Base-by-base conservation (phyloP, 345 rosid species). In the Capsella bursapastoris region DNA sequence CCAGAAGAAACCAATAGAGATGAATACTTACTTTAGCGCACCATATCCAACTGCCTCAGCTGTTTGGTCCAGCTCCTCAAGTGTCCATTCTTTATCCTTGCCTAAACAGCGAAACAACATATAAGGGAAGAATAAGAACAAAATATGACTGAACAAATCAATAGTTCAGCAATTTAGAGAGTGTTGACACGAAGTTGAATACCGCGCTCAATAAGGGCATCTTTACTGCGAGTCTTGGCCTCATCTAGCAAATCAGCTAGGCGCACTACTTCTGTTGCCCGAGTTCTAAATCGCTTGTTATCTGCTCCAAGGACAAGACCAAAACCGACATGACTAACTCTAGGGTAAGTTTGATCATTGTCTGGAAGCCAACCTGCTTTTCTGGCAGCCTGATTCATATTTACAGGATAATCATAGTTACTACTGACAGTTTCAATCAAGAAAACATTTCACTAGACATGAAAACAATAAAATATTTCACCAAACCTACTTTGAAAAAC, bases 21-120 rank as follows among this genome's bases (percentile, higher is more conserved):
- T 22, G 3, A 34, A 49, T 58, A 64, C 90, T 92, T 80, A 92
- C 97, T 89, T 92, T 25, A 74, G 78, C 29, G 96, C 97, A 72
- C 97, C 93, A 72, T 92, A 89, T 68, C 96, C 97, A 77, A 89
- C 75, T 50, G 96, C 97, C 80, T 89, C 90, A 5, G 96, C 93
- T 67, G 83, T 92, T 78, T 86, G 85, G 80, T 86, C 96, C 61
- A 92, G 85, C 83, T 88, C 97, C 80, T 84, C 86, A 52, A 66
- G 79, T 1, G 88, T 83, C 92, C 92, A 89, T 68, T 84, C 93
- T 82, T 82, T 78, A 76, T 72, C 89, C 82, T 87, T 89, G 47
- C 90, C 97, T 89, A 52, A 38, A n/a, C 27, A 50, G 35, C 37
- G 29, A 49, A 35, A 22, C 8, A 51, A 66, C 48, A 66, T 66